Evolutionary conservation across 768 basidiomycete species (phyloP), one percentile per base, ranked within the genome.

Genomic region (Imleria badia): DNA sequence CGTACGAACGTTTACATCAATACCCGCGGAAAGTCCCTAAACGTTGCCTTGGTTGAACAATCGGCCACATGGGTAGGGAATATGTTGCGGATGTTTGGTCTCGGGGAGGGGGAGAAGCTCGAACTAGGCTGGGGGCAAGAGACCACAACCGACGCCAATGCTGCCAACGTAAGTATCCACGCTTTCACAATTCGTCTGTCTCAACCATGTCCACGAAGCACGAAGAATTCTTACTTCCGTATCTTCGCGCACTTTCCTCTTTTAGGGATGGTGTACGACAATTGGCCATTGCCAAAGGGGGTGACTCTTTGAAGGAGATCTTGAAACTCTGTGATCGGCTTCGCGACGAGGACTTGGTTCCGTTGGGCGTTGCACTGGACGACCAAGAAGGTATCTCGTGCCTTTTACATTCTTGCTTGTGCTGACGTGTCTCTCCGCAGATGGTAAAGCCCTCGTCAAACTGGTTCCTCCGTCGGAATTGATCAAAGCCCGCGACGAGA

Each of bases 391-490:
- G 94, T 86, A 51, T 49, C 2, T 58, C 47, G 75, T 69, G 0
- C 12, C 9, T 40, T 40, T 41, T 33, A 35, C 47, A 17, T 47
- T 45, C 36, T 11, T 36, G 19, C 22, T 38, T 33, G 22, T 19
- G 19, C 54, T 22, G 26, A 51, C 15, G 33, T 31, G n/a, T 46
- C 11, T 35, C 30, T 35, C 44, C 30, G 30, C 60, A 94, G 94
- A 95, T 75, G 95, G 95, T n/a, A 86, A 85, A 65, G 96, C 96
- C 5, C 84, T 98, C 30, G 89, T 97, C 55, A 98, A 98, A 72
- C 78, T 98, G 40, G 91, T 95, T 23, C 76, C 91, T 36, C 86
- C 95, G 3, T 81, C 83, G 13, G 84, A 91, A 52, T 78, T 99
- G 36, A 83, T 94, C 60, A 86, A 79, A 65, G 87, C 85, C 3